Evolutionary conservation across 1,284 basidiomycete species (phyloP).

Genomic region (Naganishia albida): DNA sequence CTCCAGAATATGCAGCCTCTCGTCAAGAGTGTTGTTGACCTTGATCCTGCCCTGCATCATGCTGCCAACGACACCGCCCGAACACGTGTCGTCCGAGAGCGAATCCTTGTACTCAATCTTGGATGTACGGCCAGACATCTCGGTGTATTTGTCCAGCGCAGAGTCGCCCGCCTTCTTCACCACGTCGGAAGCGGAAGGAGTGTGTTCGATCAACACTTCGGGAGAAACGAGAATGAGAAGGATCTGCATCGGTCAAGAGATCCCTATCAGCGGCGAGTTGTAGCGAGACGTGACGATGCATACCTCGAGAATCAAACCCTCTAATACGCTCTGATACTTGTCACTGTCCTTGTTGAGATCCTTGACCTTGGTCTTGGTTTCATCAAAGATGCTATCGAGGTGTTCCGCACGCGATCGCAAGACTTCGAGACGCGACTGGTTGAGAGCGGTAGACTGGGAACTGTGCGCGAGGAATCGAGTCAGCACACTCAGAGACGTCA

Average conservation of each 20-base stretch:
- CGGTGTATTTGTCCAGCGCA: conserved; percentile 33
- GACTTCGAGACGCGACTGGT: conserved; percentile 89
- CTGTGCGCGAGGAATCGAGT: conserved; percentile 56
- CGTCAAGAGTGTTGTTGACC: conserved; percentile 88
- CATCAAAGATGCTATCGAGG: conserved; percentile 82
- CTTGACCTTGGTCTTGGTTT: conserved; percentile 67
- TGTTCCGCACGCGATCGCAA: conserved; percentile 91
- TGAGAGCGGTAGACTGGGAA: conserved; percentile 91
- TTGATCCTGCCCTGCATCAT: conserved; percentile 75
- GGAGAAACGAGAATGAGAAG: conserved; percentile 69
- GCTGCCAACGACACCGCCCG: conserved; percentile 78
- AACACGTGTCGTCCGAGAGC: conserved; percentile 71
- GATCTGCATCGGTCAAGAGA: conserved; percentile 48
- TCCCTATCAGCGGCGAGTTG: conserved; percentile 34
- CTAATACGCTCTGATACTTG: conserved; percentile 74
- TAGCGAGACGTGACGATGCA: conserved; percentile 31
- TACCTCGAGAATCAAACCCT: conserved; percentile 79
- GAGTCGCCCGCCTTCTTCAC: conserved; percentile 48
- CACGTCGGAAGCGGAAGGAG: conserved; percentile 15
- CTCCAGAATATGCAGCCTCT: conserved; percentile 80
- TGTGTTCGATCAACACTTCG: conserved; percentile 49
- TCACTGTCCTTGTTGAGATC: conserved; percentile 68
- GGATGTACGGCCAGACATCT: conserved; percentile 67
- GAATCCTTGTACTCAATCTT: conserved; percentile 66
- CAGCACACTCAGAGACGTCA: background rate